A percentile compares a stretch with the other conserved stretches of the same genome.
These are phyloP conservation scores for Truncatella angustata DNA, from an alignment of 2,329 filamentous ascomycete species.

Conservation along the genomic window DNA sequence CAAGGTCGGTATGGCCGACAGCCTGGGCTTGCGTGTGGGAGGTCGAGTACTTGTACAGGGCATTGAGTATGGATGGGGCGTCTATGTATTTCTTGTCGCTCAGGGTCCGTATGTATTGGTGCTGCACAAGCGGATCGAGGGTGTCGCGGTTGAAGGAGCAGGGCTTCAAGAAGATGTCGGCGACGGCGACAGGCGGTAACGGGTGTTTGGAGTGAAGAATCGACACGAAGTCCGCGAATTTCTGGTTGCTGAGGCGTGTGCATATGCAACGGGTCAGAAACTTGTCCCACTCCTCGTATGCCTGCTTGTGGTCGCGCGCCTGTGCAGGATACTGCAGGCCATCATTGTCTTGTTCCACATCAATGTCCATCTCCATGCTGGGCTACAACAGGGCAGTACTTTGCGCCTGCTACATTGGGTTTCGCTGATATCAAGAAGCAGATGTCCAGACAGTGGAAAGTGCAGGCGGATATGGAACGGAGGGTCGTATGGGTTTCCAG, in stretches of 20 bases:
- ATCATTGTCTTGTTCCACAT: conserved; percentile 11
- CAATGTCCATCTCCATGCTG: conserved; percentile 21
- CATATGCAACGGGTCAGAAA: conserved; percentile 52
- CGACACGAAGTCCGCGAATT: conserved; percentile 51
- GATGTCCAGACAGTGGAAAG: background rate
- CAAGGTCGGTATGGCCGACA: conserved; percentile 14
- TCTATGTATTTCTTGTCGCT: conserved; percentile 51
- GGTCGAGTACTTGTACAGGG: conserved; percentile 57
- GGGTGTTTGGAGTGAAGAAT: conserved; percentile 51
- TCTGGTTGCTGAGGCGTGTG: conserved; percentile 49
- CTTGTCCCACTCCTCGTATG: conserved; percentile 43
- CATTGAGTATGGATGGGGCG: conserved; percentile 52
- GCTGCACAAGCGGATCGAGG: conserved; percentile 59
- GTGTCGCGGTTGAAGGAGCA: conserved; percentile 43
- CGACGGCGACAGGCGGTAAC: conserved; percentile 48
- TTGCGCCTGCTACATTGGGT: background rate
- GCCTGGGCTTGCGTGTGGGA: conserved; percentile 37
- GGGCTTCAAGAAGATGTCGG: conserved; percentile 59
- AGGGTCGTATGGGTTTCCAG: background rate
- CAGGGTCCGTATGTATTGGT: conserved; percentile 58
- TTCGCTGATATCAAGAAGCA: background rate
- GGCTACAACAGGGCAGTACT: background rate
- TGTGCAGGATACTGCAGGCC: conserved; percentile 6
- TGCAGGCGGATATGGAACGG: background rate
- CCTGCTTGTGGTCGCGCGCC: conserved; percentile 15